Percentiles rank a stretch among this genome's conserved stretches.
phyloP scores from a whole-genome alignment of 2,329 filamentous ascomycete species.

The Talaromyces albobiverticillius region DNA sequence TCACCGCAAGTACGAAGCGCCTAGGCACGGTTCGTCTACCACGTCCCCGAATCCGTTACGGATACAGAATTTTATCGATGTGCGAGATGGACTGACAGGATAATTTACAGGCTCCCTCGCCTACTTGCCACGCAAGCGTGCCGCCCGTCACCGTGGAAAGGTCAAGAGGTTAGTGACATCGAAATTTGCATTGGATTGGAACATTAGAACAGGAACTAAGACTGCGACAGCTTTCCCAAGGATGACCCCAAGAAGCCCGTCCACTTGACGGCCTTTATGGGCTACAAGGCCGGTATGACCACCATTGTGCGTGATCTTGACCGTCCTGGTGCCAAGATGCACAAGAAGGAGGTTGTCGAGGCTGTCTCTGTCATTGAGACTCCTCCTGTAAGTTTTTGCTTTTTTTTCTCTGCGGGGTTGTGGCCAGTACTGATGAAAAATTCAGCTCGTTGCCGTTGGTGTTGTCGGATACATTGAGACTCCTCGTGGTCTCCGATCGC shows the following conservation, averaged over 20 bases:
- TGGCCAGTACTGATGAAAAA: neutral
- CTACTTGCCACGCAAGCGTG: constrained; percentile 86
- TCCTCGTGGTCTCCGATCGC: constrained; percentile 96
- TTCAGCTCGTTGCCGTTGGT: constrained; percentile 98
- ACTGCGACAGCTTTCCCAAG: constrained; percentile 81
- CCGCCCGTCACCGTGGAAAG: constrained; percentile 90
- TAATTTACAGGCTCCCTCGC: constrained; percentile 64
- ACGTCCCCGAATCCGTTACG: constrained; percentile 49
- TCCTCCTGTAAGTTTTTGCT: constrained; percentile 86
- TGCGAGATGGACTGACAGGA: constrained; percentile 33
- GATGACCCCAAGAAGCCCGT: constrained; percentile 99
- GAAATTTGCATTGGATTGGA: constrained; percentile 1
- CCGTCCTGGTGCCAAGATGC: constrained; percentile 97
- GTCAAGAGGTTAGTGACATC: constrained; percentile 81
- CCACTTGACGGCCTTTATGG: constrained; percentile 96
- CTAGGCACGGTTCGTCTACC: constrained; percentile 82
- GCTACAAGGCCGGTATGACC: constrained; percentile 99
- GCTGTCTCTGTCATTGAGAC: constrained; percentile 85
- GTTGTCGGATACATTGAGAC: constrained; percentile 99
- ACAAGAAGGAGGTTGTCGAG: constrained; percentile 98
- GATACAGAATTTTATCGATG: constrained; percentile 24
- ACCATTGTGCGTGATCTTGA: constrained; percentile 99
- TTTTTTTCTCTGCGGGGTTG: constrained; percentile 17
- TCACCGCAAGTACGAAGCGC: constrained; percentile 76
- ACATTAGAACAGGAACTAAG: constrained; percentile 32